These are phyloP conservation scores for Diaporthe humulicola DNA, from an alignment of 2,329 filamentous ascomycete species.

Conservation along the genomic window DNA sequence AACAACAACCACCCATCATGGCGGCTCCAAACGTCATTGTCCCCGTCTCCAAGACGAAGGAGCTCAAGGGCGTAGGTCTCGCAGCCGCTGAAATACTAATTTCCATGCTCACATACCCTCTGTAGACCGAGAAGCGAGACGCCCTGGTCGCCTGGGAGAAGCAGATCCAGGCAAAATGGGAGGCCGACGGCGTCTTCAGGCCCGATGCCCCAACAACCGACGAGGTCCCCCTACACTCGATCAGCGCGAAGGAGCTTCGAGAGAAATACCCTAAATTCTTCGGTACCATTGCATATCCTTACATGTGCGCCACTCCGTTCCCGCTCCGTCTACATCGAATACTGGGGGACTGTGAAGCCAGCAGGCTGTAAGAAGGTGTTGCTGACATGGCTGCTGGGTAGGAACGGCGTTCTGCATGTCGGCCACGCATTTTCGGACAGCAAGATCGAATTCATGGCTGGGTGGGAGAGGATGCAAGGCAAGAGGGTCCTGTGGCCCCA, in stretches of 20 bases:
- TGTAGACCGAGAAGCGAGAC: conserved; percentile 87
- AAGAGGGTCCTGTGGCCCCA: conserved; percentile 89
- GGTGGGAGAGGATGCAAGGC: conserved; percentile 91
- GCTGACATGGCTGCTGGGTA: conserved; percentile 57
- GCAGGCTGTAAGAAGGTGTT: not conserved
- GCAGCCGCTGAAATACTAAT: not conserved
- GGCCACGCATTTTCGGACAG: conserved; percentile 93
- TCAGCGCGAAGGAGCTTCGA: conserved; percentile 81
- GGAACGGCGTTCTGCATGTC: conserved; percentile 90
- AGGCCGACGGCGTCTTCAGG: conserved; percentile 83
- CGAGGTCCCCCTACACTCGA: conserved; percentile 79
- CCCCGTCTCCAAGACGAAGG: conserved; percentile 70
- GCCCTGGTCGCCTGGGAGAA: conserved; percentile 86
- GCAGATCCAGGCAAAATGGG: conserved; percentile 91
- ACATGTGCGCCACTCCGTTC: conserved; percentile 45
- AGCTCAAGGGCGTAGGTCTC: conserved; percentile 67
- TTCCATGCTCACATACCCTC: conserved; percentile 41
- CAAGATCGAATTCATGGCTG: conserved; percentile 93
- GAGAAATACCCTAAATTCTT: conserved; percentile 92
- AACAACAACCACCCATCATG: conserved; percentile 50
- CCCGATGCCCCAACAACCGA: conserved; percentile 83
- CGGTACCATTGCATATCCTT: conserved; percentile 67
- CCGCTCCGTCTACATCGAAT: not conserved
- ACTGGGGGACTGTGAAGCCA: not conserved
- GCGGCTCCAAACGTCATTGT: conserved; percentile 66